phyloP scores from a whole-genome alignment of 139 green algal genomes.

The Volvox africanus region DNA sequence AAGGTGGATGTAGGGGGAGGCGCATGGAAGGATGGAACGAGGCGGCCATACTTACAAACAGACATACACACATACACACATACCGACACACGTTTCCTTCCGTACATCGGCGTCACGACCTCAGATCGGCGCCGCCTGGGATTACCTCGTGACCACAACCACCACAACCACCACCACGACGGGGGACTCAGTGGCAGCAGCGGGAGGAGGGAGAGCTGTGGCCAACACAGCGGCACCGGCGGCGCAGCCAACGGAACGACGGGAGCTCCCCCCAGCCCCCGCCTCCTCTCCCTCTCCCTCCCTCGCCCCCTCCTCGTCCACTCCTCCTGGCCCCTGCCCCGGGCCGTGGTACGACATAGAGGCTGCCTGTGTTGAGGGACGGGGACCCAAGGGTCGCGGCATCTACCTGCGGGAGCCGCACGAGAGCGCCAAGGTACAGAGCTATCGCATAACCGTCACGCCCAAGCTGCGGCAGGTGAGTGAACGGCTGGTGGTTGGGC shows the following conservation, averaged over 20 bases:
- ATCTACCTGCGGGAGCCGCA: conserved; percentile 87
- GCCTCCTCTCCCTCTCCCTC: neutral
- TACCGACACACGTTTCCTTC: neutral
- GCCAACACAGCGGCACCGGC: too few species aligned
- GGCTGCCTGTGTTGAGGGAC: conserved; percentile 57
- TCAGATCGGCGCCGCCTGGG: conserved; percentile 85
- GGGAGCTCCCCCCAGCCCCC: neutral
- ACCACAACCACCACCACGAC: neutral
- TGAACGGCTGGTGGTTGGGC: neutral
- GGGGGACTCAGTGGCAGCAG: too few species aligned
- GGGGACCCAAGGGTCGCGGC: conserved; percentile 59
- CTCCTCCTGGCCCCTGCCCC: neutral
- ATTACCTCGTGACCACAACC: conserved; percentile 72
- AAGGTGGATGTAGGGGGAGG: neutral
- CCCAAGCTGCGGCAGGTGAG: conserved; percentile 81
- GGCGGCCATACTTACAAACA: too few species aligned
- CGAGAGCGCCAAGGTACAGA: conserved; percentile 64
- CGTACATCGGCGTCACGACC: neutral
- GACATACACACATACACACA: too few species aligned
- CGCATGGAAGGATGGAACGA: too few species aligned
- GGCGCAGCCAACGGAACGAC: too few species aligned
- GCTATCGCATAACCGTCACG: conserved; percentile 73
- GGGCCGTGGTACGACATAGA: conserved; percentile 65
- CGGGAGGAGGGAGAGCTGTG: too few species aligned
- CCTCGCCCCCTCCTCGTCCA: neutral